phyloP scores from a whole-genome alignment of 371 early-diverging fungal species.

The Haplosporangium sp. region DNA sequence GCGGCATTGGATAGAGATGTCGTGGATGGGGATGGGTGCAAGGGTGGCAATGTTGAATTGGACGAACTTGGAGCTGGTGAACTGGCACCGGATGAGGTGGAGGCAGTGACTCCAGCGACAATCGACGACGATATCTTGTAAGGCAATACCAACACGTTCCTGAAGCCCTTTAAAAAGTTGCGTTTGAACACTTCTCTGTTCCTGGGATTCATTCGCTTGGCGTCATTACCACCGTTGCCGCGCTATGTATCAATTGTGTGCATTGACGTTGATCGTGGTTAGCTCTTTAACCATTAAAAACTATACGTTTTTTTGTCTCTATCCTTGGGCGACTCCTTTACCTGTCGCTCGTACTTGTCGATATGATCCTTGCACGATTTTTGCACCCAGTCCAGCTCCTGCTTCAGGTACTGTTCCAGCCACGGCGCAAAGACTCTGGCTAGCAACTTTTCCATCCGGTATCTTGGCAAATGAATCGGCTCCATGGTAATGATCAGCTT shows the following conservation, averaged over 20 bases:
- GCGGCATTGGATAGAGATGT: constrained; percentile 20
- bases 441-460: constrained; percentile 39
- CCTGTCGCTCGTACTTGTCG: constrained; percentile 46
- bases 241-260: constrained; percentile 2
- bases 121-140: constrained; percentile 63
- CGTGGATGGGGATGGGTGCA: constrained; percentile 42
- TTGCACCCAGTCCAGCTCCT: constrained; percentile 52
- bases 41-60: constrained; percentile 9
- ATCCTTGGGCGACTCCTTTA: too few relatives aligned
- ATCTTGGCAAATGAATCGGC: constrained; percentile 36
- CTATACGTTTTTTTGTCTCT: too few relatives aligned
- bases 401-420: constrained; percentile 43
- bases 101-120: constrained; percentile 57
- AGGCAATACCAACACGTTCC: constrained; percentile 61
- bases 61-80: constrained; percentile 10
- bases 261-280: background rate
- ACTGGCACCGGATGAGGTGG: constrained; percentile 31
- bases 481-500: constrained; percentile 37
- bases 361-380: constrained; percentile 52
- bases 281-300: too few relatives aligned
- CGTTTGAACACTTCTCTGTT: constrained; percentile 53
- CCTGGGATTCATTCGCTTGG: constrained; percentile 52
- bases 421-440: constrained; percentile 50
- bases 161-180: constrained; percentile 65
- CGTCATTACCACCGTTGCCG: constrained; percentile 13